These are phyloP conservation scores for Syncephalastrum monosporum DNA, from an alignment of 371 early-diverging fungal genomes.

Conservation along the genomic window DNA sequence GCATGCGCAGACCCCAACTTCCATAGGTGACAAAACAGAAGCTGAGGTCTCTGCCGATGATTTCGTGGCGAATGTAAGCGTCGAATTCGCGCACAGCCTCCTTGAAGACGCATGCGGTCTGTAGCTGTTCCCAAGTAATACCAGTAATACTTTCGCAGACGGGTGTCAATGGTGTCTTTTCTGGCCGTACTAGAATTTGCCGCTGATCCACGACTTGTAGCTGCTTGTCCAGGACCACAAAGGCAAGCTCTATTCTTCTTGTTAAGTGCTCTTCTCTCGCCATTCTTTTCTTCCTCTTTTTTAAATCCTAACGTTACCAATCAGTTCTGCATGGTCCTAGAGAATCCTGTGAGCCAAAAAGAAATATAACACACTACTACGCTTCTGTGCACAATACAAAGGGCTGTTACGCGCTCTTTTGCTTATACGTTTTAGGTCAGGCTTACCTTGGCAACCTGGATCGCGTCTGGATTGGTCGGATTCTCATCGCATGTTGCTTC, in stretches of 20 bases:
- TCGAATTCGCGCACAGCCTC: slow-evolving; percentile 64
- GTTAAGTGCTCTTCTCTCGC: not conserved
- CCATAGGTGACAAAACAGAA: slow-evolving; percentile 81
- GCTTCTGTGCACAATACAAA: too few species aligned
- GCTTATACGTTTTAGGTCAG: too few species aligned
- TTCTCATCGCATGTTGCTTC: slow-evolving; percentile 78
- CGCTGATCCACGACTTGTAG: slow-evolving; percentile 59
- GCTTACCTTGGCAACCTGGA: slow-evolving; percentile 62
- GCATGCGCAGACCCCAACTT: slow-evolving; percentile 74
- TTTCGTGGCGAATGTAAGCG: slow-evolving; percentile 55
- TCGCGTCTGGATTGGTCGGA: slow-evolving; percentile 58
- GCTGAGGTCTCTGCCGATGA: slow-evolving; percentile 52
- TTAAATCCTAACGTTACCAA: slow-evolving; percentile 26
- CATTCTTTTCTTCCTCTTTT: too few species aligned
- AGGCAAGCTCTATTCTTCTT: slow-evolving; percentile 30
- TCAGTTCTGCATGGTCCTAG: slow-evolving; percentile 51
- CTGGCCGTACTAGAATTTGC: slow-evolving; percentile 66
- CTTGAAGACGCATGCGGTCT: slow-evolving; percentile 60
- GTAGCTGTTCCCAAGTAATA: slow-evolving; percentile 57
- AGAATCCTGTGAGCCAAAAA: slow-evolving; percentile 3
- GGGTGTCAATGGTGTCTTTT: slow-evolving; percentile 62
- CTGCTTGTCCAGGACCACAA: slow-evolving; percentile 37
- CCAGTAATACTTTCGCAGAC: slow-evolving; percentile 73
- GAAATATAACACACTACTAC: not conserved
- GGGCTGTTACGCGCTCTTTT: too few species aligned